Base-by-base conservation (phyloP, 345 rosid species). In the Toxicodendron radicans region DNA sequence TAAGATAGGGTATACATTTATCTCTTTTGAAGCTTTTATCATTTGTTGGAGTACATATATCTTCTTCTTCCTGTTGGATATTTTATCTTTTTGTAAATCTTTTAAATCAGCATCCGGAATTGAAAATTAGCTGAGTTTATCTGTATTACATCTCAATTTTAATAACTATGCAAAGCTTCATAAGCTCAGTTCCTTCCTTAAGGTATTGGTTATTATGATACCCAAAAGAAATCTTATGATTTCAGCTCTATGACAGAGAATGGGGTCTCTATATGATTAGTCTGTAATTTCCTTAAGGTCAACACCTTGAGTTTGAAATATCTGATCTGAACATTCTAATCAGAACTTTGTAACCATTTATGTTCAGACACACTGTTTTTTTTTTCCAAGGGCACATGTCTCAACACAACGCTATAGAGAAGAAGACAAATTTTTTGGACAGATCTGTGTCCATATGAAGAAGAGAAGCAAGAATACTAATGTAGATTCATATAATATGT, bases 41-140 rank as follows among this genome's bases (percentile, higher is more conserved):
- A 38, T 41, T 38, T 8, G 6, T 32, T 20, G 30, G 23, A 65
- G 13, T 45, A 23, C 30, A 14, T 38, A 38, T 56, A 4, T 33
- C 20, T 27, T 60, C 58, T 58, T 72, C 58, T 58, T 72, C 46
- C 57, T 58, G 57, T 46, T 21, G 41, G 56, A 70, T 70, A 32
- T 14, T 7, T 24, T 53, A 35, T 69, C 60, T 20, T 59, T 58
- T 9, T 43, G 16, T 32, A 18, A 23, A 7, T 51, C 14, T 30
- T 17, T 48, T 16, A n/a, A 5, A 11, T 23, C 62, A 6, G 73
- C 48, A 35, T 70, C 57, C 7, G 27, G 63, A 70, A 41, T 38
- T 56, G 64, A 43, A 68, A 38, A 41, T 58, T 58, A 23, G 73
- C 62, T 16, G 18, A 67, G 30, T 17, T 30, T 49, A 23, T 27